These are phyloP conservation scores for Dujonia santamariae DNA, from an alignment of 1,139 yeast species.

Conservation along the genomic window DNA sequence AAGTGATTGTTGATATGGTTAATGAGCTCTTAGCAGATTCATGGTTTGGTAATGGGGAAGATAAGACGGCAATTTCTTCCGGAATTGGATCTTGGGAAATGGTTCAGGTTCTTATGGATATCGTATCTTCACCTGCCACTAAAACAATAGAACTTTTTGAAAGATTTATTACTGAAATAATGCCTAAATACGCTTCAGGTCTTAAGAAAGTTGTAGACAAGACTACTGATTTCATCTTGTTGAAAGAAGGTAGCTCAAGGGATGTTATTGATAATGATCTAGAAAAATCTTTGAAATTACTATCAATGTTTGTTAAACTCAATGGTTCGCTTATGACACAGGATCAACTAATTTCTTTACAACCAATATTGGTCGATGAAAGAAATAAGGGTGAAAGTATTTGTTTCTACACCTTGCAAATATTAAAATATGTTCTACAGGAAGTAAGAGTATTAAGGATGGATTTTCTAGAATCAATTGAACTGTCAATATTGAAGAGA, in stretches of 20 bases:
- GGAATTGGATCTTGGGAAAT: conserved; percentile 8
- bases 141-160: conserved; percentile 37
- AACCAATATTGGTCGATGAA: conserved; percentile 56
- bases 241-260: not conserved
- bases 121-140: conserved; percentile 32
- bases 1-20: conserved; percentile 46
- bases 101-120: conserved; percentile 31
- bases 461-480: conserved; percentile 49
- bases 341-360: conserved; percentile 60
- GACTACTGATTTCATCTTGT: not conserved
- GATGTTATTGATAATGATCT: too few species aligned
- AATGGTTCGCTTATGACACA: conserved; percentile 53
- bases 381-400: conserved; percentile 30
- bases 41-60: conserved; percentile 33
- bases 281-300: conserved; percentile 40
- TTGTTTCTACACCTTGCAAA: conserved; percentile 48
- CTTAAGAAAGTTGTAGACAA: not conserved
- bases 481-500: conserved; percentile 47
- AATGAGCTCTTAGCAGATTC: conserved; percentile 36
- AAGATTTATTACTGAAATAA: conserved; percentile 32
- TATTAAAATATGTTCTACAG: conserved; percentile 50
- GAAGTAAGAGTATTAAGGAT: conserved; percentile 44
- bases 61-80: not conserved
- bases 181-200: not conserved
- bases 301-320: conserved; percentile 53